Evolutionary conservation across 2,329 filamentous ascomycete genomes (phyloP), one percentile per base, ranked within the genome.

Genomic region (Lasiodiplodia sp.): DNA sequence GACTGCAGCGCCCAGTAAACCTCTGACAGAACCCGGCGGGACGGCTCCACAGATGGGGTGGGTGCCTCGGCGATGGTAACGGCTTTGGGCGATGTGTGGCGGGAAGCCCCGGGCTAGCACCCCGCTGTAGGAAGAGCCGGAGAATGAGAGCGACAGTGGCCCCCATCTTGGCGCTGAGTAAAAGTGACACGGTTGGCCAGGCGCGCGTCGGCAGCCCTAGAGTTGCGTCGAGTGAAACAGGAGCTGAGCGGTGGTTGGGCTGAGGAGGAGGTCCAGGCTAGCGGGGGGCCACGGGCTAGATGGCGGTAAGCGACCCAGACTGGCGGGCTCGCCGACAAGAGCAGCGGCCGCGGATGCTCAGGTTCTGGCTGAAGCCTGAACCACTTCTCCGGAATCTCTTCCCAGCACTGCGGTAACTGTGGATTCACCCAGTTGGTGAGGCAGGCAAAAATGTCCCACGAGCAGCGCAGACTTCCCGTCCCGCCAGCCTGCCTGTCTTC

Each of bases 371-470:
- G 34, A 31, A 38, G 44, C 55, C 28, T 64, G 60, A 64, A 64
- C 63, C 63, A 56, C 23, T 56, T 47, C 63, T 66, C 65, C 52
- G 65, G 65, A 51, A 67, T 58, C 52, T 58, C 53, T 67, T 67
- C 52, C 65, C 65, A 60, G 65, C 65, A 25, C 63, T 44, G 51
- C 63, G 63, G 63, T 66, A 52, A 47, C 51, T 31, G 51, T 57
- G 40, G 49, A 67, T 47, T 56, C 49, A 58, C 60, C 55, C 60
- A 64, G 47, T 64, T 34, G 47, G 18, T 37, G 47, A 52, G 60
- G 21, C 47, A 67, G 25, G 34, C 28, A n/a, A 67, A 67, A 58
- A 67, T 67, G 65, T 67, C 65, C 65, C 65, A 67, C 65, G 63
- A 66, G 49, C 63, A 55, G 63, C 65, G 37, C 37, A 38, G 21